A percentile compares a stretch with the other conserved stretches of the same genome.
phyloP scores from a whole-genome alignment of 805 yeast species.

The Suhomyces emberorum region DNA sequence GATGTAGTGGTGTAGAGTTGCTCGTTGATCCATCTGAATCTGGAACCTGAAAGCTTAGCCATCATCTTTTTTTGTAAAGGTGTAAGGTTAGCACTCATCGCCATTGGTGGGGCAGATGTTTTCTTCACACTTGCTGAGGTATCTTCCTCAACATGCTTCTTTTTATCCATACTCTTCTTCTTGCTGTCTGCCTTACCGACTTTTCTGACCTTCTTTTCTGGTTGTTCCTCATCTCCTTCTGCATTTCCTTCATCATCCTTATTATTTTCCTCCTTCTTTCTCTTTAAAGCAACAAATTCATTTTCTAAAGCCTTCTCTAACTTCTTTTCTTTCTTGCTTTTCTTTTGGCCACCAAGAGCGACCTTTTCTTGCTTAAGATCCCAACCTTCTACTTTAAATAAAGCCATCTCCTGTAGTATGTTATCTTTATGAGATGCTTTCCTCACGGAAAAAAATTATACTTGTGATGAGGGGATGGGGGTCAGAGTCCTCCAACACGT shows the following conservation, averaged over 20 bases:
- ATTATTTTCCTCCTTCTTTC: conserved; percentile 9
- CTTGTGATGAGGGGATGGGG: no score
- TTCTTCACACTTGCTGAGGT: conserved; percentile 4
- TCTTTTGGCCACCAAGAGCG: conserved; percentile 42
- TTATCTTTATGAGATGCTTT: no score
- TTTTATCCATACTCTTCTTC: background rate
- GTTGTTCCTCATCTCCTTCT: conserved; percentile 5
- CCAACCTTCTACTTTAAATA: conserved; percentile 86
- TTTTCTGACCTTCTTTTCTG: conserved; percentile 21
- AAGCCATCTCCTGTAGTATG: no score
- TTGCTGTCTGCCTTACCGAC: conserved; percentile 16
- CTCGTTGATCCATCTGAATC: conserved; percentile 98
- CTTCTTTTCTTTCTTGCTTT: conserved; percentile 24
- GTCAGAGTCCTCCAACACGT: no score
- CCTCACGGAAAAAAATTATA: no score
- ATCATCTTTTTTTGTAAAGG: conserved; percentile 94
- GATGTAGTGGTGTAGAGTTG: conserved; percentile 89
- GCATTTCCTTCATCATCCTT: conserved; percentile 14
- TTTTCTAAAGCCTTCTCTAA: conserved; percentile 17
- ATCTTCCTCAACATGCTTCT: conserved; percentile 4
- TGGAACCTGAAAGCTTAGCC: conserved; percentile 88
- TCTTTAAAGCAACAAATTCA: conserved; percentile 5
- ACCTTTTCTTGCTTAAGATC: conserved; percentile 53
- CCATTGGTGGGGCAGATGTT: conserved; percentile 9
- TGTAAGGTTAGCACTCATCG: conserved; percentile 51